phyloP scores from a whole-genome alignment of 2,329 filamentous ascomycete species.

The Sporothrix sp. region DNA sequence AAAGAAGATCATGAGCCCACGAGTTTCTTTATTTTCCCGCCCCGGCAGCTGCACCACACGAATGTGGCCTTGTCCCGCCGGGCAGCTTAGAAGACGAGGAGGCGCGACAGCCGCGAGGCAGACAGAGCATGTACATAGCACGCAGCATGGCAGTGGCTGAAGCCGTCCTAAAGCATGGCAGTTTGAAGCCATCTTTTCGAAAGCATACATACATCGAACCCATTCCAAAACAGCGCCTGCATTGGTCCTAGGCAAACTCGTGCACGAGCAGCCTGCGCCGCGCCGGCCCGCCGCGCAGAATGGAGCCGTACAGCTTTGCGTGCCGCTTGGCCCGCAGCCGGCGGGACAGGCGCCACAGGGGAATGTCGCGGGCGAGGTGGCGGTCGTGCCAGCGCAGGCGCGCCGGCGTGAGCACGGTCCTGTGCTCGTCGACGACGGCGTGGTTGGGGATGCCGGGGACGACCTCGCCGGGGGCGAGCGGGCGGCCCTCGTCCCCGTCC shows the following conservation, averaged over 20 bases:
- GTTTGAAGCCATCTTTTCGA: too few relatives aligned
- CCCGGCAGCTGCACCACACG: not conserved
- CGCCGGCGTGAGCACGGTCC: not conserved
- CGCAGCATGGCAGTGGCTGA: too few relatives aligned
- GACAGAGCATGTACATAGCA: too few relatives aligned
- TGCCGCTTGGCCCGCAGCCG: conserved; percentile 3
- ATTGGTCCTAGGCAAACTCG: conserved; percentile 14
- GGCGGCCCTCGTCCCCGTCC: too few relatives aligned
- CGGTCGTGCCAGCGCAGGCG: not conserved
- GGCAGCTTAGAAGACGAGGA: too few relatives aligned
- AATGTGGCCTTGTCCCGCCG: too few relatives aligned
- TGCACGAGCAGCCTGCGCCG: conserved; percentile 12
- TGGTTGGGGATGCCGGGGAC: not conserved
- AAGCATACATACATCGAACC: not conserved
- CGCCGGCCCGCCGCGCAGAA: too few relatives aligned
- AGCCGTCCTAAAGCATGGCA: too few relatives aligned
- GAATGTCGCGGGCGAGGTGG: not conserved
- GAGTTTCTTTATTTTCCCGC: not conserved
- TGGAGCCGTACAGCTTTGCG: too few relatives aligned
- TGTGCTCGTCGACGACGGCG: not conserved
- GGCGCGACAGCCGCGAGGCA: too few relatives aligned
- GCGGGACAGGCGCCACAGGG: not conserved
- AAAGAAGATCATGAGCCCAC: not conserved
- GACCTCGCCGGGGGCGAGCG: too few relatives aligned
- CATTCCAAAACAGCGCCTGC: not conserved